Conservation (phyloP, 495 filamentous ascomycete species). For the Neurospora sp. region DNA sequence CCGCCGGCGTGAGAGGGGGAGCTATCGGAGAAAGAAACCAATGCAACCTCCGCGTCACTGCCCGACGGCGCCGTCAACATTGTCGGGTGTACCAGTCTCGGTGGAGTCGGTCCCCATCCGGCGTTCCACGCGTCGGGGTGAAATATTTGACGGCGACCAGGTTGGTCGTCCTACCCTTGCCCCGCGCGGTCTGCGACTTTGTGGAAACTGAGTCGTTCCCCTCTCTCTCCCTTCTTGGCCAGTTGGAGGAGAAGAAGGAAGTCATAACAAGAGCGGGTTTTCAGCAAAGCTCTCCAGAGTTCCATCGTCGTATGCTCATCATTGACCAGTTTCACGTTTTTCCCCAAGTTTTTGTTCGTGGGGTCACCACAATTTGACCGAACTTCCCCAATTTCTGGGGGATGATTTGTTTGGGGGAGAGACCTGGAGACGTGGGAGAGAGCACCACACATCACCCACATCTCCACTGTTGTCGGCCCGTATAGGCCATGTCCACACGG, state of each 20-base stretch:
- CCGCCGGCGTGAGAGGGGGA: background rate
- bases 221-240: background rate
- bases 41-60: background rate
- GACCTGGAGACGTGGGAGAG: background rate
- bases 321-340: background rate
- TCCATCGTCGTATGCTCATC: background rate
- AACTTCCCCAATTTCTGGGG: background rate
- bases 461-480: background rate
- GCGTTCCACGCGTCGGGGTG: background rate
- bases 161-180: background rate
- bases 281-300: background rate
- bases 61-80: background rate
- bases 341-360: background rate
- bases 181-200: background rate
- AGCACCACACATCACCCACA: background rate
- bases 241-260: background rate
- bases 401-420: background rate
- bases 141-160: background rate
- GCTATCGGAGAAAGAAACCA: background rate
- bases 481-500: background rate
- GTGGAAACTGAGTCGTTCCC: background rate
- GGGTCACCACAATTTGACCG: background rate
- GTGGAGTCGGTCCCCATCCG: background rate
- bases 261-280: background rate
- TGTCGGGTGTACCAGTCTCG: background rate